These are phyloP conservation scores for Cyclospora cayetanensis DNA, from an alignment of 169 alveolate genomes.

Conservation along the genomic window DNA sequence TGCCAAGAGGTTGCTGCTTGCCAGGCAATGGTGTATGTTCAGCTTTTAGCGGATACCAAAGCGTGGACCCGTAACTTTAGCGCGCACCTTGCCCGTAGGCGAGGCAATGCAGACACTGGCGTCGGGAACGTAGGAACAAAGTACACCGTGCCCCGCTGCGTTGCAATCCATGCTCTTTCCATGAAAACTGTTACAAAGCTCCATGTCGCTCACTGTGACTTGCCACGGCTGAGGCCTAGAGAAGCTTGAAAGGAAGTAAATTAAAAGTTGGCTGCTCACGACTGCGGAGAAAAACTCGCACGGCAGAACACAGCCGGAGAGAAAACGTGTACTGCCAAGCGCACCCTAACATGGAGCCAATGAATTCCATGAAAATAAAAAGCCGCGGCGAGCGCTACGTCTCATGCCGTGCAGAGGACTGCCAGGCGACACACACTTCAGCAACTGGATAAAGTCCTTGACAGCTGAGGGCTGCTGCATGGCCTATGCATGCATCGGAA, in stretches of 20 bases:
- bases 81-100: constrained; percentile 68
- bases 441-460: too few relatives aligned
- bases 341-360: not conserved
- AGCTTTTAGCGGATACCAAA: too few relatives aligned
- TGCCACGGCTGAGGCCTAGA: constrained; percentile 68
- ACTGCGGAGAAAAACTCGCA: constrained; percentile 1
- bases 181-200: constrained; percentile 14
- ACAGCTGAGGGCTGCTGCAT: too few relatives aligned
- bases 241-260: constrained; percentile 58
- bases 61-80: too few relatives aligned
- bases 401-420: too few relatives aligned
- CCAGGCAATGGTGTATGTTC: too few relatives aligned
- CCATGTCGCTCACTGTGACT: constrained; percentile 59
- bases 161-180: constrained; percentile 55
- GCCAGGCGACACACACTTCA: too few relatives aligned
- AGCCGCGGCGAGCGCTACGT: not conserved
- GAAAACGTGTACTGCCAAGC: too few relatives aligned
- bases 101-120: constrained; percentile 65
- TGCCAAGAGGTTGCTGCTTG: too few relatives aligned
- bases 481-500: too few relatives aligned
- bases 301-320: not conserved
- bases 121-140: constrained; percentile 57
- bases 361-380: not conserved
- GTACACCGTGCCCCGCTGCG: constrained; percentile 65
- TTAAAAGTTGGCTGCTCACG: constrained; percentile 62